Evolutionary conservation across 192 early-diverging fungal genomes (phyloP).

Genomic region (Mortierella hygrophila): DNA sequence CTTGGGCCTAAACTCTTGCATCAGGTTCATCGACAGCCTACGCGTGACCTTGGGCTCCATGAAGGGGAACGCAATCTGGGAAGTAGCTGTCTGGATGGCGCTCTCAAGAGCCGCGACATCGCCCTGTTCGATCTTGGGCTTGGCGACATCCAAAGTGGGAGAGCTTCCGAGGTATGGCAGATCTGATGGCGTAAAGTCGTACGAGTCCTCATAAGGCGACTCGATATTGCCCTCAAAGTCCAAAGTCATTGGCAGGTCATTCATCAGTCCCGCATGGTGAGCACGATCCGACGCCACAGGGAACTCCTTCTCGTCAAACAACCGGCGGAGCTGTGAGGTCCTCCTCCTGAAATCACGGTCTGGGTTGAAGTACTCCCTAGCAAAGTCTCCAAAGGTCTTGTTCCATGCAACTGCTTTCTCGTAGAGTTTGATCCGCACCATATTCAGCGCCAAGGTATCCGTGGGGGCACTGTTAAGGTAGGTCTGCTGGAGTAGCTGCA

Average conservation of each 20-base stretch:
- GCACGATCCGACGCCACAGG: conserved; percentile 54
- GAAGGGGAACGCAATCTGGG: conserved; percentile 56
- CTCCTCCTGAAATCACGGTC: conserved; percentile 81
- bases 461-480: conserved; percentile 80
- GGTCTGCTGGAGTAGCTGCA: conserved; percentile 88
- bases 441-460: conserved; percentile 87
- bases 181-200: conserved; percentile 31
- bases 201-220: conserved; percentile 18
- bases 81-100: conserved; percentile 49
- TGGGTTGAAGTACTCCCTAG: conserved; percentile 82
- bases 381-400: conserved; percentile 83
- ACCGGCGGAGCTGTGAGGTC: conserved; percentile 69
- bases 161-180: conserved; percentile 64
- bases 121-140: conserved; percentile 49
- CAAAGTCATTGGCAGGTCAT: conserved; percentile 63
- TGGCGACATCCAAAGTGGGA: conserved; percentile 47
- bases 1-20: conserved; percentile 58
- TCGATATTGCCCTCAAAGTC: conserved; percentile 35
- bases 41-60: conserved; percentile 62
- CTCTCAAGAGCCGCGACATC: conserved; percentile 51
- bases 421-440: conserved; percentile 80
- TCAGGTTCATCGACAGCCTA: conserved; percentile 65
- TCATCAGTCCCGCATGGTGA: conserved; percentile 55
- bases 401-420: conserved; percentile 90
- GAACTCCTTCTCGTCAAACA: conserved; percentile 71